These are phyloP conservation scores for Funneliformis geosporum DNA, from an alignment of 192 early-diverging fungal genomes.

Conservation along the genomic window DNA sequence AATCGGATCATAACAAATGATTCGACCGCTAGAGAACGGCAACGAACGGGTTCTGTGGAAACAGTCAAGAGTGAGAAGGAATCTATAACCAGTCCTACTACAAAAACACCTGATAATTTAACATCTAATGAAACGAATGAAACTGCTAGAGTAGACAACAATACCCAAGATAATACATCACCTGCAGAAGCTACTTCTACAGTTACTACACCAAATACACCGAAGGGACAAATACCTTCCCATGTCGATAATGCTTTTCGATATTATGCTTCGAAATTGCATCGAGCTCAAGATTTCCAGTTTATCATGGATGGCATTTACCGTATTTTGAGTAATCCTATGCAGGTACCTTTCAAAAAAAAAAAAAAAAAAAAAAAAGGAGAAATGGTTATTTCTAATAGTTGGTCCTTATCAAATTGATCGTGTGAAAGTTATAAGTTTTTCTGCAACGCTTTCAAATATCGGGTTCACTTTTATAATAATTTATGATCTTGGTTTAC, in stretches of 20 bases:
- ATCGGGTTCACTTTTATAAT: background rate
- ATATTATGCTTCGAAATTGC: slow-evolving; percentile 77
- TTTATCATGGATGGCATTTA: slow-evolving; percentile 76
- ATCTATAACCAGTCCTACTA: background rate
- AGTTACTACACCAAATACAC: background rate
- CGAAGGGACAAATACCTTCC: slow-evolving; percentile 15
- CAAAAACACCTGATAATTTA: background rate
- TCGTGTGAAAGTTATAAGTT: no score
- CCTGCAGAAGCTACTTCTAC: background rate
- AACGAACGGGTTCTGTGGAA: background rate
- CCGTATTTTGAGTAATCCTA: slow-evolving; percentile 81
- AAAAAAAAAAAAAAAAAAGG: no score
- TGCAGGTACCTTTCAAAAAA: slow-evolving; percentile 47
- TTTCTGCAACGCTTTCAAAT: no score
- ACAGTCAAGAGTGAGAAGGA: background rate
- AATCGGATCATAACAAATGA: background rate
- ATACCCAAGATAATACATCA: background rate
- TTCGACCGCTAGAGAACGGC: background rate
- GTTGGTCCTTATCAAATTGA: no score
- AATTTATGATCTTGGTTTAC: background rate
- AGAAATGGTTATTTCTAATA: no score
- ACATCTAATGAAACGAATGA: background rate
- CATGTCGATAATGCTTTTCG: slow-evolving; percentile 69
- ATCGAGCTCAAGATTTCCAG: slow-evolving; percentile 81
- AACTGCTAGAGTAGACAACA: background rate